phyloP scores from a whole-genome alignment of 768 basidiomycete species.

The Coprinopsis cinerea region DNA sequence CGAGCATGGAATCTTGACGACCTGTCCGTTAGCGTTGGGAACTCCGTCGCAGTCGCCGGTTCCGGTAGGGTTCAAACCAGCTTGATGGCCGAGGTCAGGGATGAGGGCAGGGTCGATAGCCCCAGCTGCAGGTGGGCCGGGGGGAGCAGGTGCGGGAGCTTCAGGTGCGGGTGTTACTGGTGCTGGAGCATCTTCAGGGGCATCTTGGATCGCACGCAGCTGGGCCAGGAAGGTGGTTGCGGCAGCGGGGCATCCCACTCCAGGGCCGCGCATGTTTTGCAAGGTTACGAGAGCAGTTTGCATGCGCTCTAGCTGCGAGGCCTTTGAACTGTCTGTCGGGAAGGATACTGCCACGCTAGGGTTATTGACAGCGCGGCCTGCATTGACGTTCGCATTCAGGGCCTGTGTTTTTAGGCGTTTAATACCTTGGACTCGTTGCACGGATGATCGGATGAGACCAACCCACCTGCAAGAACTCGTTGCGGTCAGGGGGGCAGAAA shows the following conservation, averaged over 20 bases:
- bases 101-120: constrained; percentile 50
- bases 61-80: constrained; percentile 59
- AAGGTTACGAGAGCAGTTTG: constrained; percentile 56
- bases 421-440: background rate
- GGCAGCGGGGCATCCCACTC: constrained; percentile 60
- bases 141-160: constrained; percentile 12
- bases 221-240: constrained; percentile 55
- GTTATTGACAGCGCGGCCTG: constrained; percentile 62
- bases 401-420: constrained; percentile 18
- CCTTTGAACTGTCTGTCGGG: constrained; percentile 52
- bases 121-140: constrained; percentile 21
- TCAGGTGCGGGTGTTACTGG: constrained; percentile 16
- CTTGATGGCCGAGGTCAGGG: constrained; percentile 49
- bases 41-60: constrained; percentile 70
- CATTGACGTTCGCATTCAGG: constrained; percentile 50
- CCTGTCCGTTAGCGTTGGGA: constrained; percentile 44
- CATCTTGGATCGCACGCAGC: constrained; percentile 30
- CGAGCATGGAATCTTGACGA: constrained; percentile 59
- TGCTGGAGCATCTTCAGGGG: constrained; percentile 24
- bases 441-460: constrained; percentile 4
- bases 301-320: constrained; percentile 50
- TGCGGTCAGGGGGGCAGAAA: constrained; percentile 53
- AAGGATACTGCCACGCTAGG: constrained; percentile 52
- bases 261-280: constrained; percentile 69
- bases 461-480: constrained; percentile 45